phyloP scores from a whole-genome alignment of 2,329 filamentous ascomycete species.

The Epichloe festucae region DNA sequence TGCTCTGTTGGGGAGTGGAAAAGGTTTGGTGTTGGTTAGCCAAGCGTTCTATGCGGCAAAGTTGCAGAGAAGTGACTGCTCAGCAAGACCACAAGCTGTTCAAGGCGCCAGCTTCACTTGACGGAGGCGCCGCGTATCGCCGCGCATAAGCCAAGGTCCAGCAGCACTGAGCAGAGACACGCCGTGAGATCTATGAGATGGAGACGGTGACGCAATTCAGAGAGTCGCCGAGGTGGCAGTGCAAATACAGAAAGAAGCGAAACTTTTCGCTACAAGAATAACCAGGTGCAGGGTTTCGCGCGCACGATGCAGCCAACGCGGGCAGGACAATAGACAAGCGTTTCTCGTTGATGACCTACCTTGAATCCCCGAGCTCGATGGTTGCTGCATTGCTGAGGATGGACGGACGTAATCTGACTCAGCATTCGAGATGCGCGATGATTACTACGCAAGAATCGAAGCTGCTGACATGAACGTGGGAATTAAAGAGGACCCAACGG shows the following conservation, averaged over 20 bases:
- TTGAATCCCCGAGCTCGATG: slow-evolving; percentile 11
- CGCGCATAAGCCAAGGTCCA: background rate
- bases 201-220: background rate
- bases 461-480: slow-evolving; percentile 12
- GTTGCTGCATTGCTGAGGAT: slow-evolving; percentile 10
- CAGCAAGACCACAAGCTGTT: no score
- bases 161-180: background rate
- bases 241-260: background rate
- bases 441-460: slow-evolving; percentile 11
- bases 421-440: slow-evolving; percentile 12
- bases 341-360: slow-evolving; percentile 7
- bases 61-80: background rate
- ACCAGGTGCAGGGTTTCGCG: background rate
- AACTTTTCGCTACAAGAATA: background rate
- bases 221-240: background rate
- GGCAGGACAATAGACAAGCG: slow-evolving; percentile 5
- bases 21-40: slow-evolving; percentile 11
- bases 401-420: slow-evolving; percentile 10
- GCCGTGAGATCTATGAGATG: background rate
- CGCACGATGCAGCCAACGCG: background rate
- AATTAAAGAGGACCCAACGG: slow-evolving; percentile 7
- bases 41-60: background rate
- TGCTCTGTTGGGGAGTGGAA: slow-evolving; percentile 19
- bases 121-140: background rate
- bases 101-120: background rate